A percentile compares a stretch with the other conserved stretches of the same genome.
phyloP scores from a whole-genome alignment of 1,284 basidiomycete genomes.

The Ceratobasidium sp. region DNA sequence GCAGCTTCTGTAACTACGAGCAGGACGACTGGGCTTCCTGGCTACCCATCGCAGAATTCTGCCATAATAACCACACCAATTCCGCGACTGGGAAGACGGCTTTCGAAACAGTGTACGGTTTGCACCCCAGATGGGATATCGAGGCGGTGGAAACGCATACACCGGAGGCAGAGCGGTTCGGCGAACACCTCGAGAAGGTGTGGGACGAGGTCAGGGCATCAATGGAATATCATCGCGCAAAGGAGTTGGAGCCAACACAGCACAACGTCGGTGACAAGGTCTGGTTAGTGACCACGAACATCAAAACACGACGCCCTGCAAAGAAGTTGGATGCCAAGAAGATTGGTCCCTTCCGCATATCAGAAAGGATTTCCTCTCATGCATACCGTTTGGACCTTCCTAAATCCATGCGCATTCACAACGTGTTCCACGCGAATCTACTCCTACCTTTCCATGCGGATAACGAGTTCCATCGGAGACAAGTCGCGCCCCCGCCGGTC shows the following conservation, averaged over 20 bases:
- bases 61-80: slow-evolving; percentile 50
- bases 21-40: slow-evolving; percentile 42
- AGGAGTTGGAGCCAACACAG: background rate
- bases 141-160: slow-evolving; percentile 42
- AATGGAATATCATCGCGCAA: slow-evolving; percentile 2
- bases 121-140: slow-evolving; percentile 18
- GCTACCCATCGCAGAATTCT: slow-evolving; percentile 52
- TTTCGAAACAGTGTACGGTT: slow-evolving; percentile 2
- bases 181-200: background rate
- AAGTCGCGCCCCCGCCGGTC: too few relatives aligned
- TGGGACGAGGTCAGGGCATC: slow-evolving; percentile 13
- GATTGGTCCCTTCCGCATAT: background rate
- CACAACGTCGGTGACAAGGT: slow-evolving; percentile 51
- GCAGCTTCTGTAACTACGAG: slow-evolving; percentile 12
- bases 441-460: background rate
- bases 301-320: background rate
- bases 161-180: background rate
- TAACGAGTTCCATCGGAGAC: background rate
- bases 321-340: background rate
- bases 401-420: background rate
- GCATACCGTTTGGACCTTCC: background rate
- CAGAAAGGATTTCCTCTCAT: background rate
- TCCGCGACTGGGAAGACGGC: slow-evolving; percentile 48
- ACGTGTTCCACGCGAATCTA: background rate
- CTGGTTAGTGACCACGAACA: background rate